A percentile compares a stretch with the other conserved stretches of the same genome.
Conservation (phyloP, 2,329 filamentous ascomycete genomes). For the Neonectria punicea region DNA sequence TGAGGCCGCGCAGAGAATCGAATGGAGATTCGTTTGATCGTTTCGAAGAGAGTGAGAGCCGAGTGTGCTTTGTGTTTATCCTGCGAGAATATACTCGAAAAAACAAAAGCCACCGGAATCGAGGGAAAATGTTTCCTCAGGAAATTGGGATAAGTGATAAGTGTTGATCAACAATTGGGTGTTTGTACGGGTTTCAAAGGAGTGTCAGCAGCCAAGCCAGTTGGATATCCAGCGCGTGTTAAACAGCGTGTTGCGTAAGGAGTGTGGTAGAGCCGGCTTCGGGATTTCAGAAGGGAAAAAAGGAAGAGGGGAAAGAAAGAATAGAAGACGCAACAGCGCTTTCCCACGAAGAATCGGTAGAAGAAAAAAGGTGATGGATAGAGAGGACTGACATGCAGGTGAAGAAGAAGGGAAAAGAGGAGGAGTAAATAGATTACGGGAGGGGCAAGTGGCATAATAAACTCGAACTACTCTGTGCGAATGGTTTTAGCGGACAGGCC, state of each 20-base stretch:
- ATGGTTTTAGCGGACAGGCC: conserved; percentile 12
- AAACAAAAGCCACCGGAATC: conserved; percentile 34
- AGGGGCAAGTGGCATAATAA: conserved; percentile 43
- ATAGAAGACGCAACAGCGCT: conserved; percentile 42
- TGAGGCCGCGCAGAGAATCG: conserved; percentile 28
- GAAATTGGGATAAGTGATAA: not conserved
- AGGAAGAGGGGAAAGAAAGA: conserved; percentile 27
- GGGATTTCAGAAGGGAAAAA: conserved; percentile 51
- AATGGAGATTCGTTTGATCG: conserved; percentile 30
- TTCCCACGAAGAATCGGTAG: conserved; percentile 35
- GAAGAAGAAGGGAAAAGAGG: conserved; percentile 31
- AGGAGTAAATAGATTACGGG: conserved; percentile 40
- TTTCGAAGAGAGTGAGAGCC: conserved; percentile 26
- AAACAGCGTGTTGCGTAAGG: conserved; percentile 38
- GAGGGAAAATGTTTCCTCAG: conserved; percentile 15
- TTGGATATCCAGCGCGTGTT: conserved; percentile 54
- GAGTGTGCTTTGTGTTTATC: conserved; percentile 35
- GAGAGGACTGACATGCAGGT: conserved; percentile 38
- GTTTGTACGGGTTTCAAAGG: conserved; percentile 51
- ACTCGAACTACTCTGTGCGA: conserved; percentile 4
- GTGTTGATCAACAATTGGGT: conserved; percentile 20
- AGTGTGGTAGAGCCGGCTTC: conserved; percentile 46
- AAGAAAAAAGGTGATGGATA: conserved; percentile 36
- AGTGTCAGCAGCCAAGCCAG: conserved; percentile 68
- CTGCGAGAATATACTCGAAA: conserved; percentile 44